These are phyloP conservation scores for Beauveria brongniartii DNA, from an alignment of 2,329 filamentous ascomycete species.

Conservation along the genomic window DNA sequence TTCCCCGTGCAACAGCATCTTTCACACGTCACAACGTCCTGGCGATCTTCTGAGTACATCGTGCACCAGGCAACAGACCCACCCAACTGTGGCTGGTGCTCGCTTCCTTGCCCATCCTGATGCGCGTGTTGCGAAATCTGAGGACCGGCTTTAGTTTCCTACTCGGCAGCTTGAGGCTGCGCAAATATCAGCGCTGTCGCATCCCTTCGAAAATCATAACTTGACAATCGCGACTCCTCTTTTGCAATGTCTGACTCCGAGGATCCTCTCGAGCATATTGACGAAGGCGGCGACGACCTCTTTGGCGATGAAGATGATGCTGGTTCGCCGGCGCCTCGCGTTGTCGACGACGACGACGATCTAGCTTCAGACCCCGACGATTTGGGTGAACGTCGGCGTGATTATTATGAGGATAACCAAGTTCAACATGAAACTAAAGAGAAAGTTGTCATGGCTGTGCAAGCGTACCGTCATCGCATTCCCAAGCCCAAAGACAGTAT, in stretches of 20 bases:
- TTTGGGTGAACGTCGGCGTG: slow-evolving; percentile 31
- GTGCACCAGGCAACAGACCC: slow-evolving; percentile 8
- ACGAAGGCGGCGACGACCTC: slow-evolving; percentile 52
- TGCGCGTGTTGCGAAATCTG: slow-evolving; percentile 3
- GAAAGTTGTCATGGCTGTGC: slow-evolving; percentile 54
- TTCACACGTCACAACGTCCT: too few species aligned
- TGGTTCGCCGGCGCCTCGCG: slow-evolving; percentile 56
- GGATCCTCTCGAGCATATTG: slow-evolving; percentile 42
- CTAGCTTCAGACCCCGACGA: slow-evolving; percentile 43
- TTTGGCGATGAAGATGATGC: slow-evolving; percentile 56
- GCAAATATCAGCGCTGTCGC: background rate
- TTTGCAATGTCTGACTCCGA: slow-evolving; percentile 49
- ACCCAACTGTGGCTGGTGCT: slow-evolving; percentile 7
- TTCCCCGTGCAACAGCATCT: too few species aligned
- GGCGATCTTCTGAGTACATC: background rate
- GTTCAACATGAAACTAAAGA: slow-evolving; percentile 40
- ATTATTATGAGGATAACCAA: slow-evolving; percentile 39
- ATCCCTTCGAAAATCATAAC: background rate
- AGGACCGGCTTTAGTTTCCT: background rate
- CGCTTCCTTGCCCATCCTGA: background rate
- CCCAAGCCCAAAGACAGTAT: slow-evolving; percentile 65
- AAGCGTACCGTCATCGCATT: slow-evolving; percentile 59
- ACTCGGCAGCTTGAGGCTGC: background rate
- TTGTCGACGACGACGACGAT: slow-evolving; percentile 51
- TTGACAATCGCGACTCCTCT: background rate